A percentile compares a stretch with the other conserved stretches of the same genome.
These are phyloP conservation scores for Carpinus fangiana DNA, from an alignment of 306 rosid species.

Conservation along the genomic window DNA sequence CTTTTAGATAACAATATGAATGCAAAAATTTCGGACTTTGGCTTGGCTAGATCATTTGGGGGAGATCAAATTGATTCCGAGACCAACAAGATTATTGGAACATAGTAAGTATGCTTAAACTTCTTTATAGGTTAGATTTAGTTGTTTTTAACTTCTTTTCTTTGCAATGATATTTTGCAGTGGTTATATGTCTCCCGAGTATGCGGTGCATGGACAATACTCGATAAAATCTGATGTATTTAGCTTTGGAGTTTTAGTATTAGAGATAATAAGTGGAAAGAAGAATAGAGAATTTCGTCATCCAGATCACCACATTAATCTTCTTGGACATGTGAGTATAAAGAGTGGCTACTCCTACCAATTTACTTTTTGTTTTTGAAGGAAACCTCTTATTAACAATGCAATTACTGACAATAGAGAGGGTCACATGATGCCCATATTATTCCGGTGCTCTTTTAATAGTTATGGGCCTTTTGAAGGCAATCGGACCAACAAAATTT, in stretches of 20 bases:
- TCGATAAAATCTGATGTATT: slow-evolving; percentile 47
- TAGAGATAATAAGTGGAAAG: slow-evolving; percentile 55
- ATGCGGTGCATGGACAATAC: slow-evolving; percentile 39
- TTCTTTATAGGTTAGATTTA: not conserved
- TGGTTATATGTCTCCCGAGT: slow-evolving; percentile 57
- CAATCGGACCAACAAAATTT: not conserved
- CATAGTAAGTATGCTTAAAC: slow-evolving; percentile 39
- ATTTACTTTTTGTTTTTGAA: not conserved
- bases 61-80: slow-evolving; percentile 44
- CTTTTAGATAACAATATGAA: slow-evolving; percentile 52
- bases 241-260: slow-evolving; percentile 45
- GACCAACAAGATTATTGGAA: slow-evolving; percentile 51
- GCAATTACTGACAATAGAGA: not conserved
- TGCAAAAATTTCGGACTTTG: slow-evolving; percentile 66
- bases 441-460: not conserved
- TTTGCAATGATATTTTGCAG: slow-evolving; percentile 21
- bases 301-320: slow-evolving; percentile 31
- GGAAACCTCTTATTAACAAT: not conserved
- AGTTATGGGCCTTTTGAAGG: not conserved
- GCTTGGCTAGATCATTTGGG: slow-evolving; percentile 46
- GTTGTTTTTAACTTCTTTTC: not conserved
- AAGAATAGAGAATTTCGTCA: slow-evolving; percentile 44
- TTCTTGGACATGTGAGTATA: slow-evolving; percentile 48
- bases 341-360: not conserved
- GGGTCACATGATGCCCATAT: not conserved